A percentile compares a stretch with the other conserved stretches of the same genome.
Conservation (phyloP, 164 flowering plant genomes). For the Nelumbo lutea region DNA sequence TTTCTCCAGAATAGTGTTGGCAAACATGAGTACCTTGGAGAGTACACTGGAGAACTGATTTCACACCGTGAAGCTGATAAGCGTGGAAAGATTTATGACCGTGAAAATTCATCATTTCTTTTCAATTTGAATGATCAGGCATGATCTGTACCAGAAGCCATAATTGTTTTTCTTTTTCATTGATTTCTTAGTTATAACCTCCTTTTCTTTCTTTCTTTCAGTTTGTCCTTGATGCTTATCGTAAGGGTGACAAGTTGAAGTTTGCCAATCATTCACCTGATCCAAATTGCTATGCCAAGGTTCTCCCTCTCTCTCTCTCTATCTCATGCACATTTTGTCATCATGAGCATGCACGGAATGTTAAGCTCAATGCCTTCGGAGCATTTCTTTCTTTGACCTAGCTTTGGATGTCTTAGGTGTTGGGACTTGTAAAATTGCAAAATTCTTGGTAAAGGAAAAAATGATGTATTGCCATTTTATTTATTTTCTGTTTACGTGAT, state of each 20-base stretch:
- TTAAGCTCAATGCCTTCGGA: no score
- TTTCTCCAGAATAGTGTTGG: conserved; percentile 76
- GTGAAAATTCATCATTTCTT: conserved; percentile 95
- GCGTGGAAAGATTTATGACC: conserved; percentile 98
- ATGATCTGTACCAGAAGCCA: conserved; percentile 8
- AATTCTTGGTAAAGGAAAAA: not conserved
- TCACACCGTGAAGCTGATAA: conserved; percentile 98
- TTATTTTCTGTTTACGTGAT: not conserved
- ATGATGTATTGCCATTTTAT: not conserved
- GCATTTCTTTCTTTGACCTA: no score
- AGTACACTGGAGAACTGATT: conserved; percentile 95
- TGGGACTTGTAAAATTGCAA: not conserved
- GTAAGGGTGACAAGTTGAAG: conserved; percentile 95
- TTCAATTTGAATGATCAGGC: conserved; percentile 97
- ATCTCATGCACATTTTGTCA: no score
- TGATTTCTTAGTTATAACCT: not conserved
- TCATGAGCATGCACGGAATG: not conserved
- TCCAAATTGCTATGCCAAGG: conserved; percentile 99
- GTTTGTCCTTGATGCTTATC: conserved; percentile 97
- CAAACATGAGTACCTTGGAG: conserved; percentile 95
- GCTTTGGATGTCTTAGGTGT: not conserved
- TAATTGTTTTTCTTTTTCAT: not conserved
- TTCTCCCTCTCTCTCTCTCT: conserved; percentile 18
- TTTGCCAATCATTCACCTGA: conserved; percentile 98
- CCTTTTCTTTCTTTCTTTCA: conserved; percentile 25